Conservation (phyloP, 202 grass and related monocot species). For the Setaria italica region DNA sequence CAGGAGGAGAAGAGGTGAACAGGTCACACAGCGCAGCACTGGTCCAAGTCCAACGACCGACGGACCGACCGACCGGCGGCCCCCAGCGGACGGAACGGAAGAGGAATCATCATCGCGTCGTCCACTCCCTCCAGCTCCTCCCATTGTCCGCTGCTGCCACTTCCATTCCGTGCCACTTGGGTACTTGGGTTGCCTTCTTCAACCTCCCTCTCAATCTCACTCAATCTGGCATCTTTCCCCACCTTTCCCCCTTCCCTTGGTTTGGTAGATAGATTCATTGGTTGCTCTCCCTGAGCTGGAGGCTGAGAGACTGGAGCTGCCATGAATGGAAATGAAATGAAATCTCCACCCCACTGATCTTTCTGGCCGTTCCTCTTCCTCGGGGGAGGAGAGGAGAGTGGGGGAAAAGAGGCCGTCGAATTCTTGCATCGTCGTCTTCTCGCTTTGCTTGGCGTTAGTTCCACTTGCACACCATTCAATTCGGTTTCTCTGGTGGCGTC, state of each 20-base stretch:
- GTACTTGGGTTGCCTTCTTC: background rate
- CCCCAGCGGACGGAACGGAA: background rate
- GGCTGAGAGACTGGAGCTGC: background rate
- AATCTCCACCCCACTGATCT: background rate
- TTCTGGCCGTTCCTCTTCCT: background rate
- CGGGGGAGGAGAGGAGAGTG: background rate
- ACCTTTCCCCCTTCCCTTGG: background rate
- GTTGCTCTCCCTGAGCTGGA: background rate
- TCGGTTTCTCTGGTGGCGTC: background rate
- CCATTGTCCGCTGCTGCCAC: background rate
- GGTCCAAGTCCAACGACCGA: background rate
- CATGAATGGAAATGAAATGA: background rate
- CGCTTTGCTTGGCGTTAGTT: conserved; percentile 1
- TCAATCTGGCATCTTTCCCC: background rate
- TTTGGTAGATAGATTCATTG: background rate
- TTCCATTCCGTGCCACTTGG: background rate
- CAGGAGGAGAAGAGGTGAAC: background rate
- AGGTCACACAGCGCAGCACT: background rate
- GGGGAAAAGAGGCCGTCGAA: background rate
- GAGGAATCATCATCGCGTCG: background rate
- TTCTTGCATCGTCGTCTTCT: background rate
- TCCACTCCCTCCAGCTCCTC: background rate
- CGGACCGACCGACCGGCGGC: background rate
- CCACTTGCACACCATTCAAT: background rate
- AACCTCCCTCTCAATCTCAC: background rate